Evolutionary conservation across 2,329 filamentous ascomycete genomes (phyloP), one percentile per base, ranked within the genome.

Genomic region (Metarhizium anisopliae): DNA sequence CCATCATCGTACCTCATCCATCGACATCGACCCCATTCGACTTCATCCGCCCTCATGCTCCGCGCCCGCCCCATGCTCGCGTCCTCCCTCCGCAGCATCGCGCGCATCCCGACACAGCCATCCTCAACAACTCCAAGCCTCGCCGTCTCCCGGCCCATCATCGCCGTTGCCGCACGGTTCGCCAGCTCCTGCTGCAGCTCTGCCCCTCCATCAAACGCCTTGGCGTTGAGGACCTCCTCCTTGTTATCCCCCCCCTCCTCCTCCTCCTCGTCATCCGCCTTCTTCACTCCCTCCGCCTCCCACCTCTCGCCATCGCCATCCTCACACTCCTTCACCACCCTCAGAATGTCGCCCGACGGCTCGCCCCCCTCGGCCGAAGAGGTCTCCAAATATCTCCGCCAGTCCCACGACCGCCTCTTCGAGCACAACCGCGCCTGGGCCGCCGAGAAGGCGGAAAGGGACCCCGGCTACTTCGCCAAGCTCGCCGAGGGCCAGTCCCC

Each of bases 391-490:
- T 86, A 86, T 67, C 79, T 86, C 58, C 72, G 80, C 71, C 74
- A 85, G 72, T 78, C 76, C 63, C 85, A 89, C 69, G 81, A 86
- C 64, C 77, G 78, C 58, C 79, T 89, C 64, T 89, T 89, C 63
- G 80, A 86, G 62, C 81, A 83, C 76, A 89, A 89, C 74, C 74
- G 76, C 60, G 73, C 75, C 55, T 89, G 86, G 86, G 85, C 84
- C 13, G 76, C 76, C 50, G 71, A 80, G 60, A 83, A 85, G 74
- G 62, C 71, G 64, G 61, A 68, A 60, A 74, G 76, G 58, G 83
- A 89, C 70, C 83, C 84, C 4, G 74, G 78, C 10, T 89, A 84
- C 74, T 89, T 89, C 70, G 68, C 71, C 53, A 80, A 84, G 67
- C 77, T 89, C 59, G 72, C 77, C 20, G 79, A 78, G 8, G 86